phyloP scores from a whole-genome alignment of 192 early-diverging fungal genomes.

The Podila epicladia region DNA sequence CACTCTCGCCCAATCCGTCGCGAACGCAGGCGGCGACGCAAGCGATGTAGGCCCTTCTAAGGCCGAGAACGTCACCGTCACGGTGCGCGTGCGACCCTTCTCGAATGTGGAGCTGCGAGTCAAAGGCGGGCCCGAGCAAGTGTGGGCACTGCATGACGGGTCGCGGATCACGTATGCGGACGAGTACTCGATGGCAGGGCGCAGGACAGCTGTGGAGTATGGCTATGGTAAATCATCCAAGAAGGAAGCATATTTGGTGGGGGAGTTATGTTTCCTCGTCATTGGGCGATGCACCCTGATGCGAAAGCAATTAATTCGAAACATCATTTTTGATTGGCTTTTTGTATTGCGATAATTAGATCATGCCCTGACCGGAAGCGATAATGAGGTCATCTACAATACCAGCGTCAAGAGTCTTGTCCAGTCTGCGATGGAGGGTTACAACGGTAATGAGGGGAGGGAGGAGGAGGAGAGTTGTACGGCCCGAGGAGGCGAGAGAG shows the following conservation, averaged over 20 bases:
- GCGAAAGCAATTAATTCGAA: not conserved
- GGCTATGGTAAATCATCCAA: conserved; percentile 37
- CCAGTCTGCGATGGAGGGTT: conserved; percentile 82
- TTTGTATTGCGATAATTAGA: conserved; percentile 21
- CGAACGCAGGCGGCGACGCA: conserved; percentile 6
- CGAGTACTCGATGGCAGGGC: conserved; percentile 23
- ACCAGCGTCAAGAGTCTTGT: conserved; percentile 42
- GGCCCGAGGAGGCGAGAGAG: too few species aligned
- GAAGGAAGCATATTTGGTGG: not conserved
- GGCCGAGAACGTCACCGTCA: conserved; percentile 70
- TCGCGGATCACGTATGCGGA: conserved; percentile 23
- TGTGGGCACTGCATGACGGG: conserved; percentile 47
- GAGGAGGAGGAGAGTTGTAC: not conserved
- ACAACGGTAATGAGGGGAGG: conserved; percentile 74
- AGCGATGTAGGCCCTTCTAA: not conserved
- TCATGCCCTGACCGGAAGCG: conserved; percentile 50
- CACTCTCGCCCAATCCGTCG: not conserved
- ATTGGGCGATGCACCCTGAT: not conserved
- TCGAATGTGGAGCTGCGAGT: conserved; percentile 63
- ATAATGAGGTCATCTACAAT: conserved; percentile 53
- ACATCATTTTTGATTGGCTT: not conserved
- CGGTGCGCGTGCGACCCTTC: conserved; percentile 77
- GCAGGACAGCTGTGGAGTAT: conserved; percentile 48
- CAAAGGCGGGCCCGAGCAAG: conserved; percentile 42
- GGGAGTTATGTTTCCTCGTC: not conserved